These are phyloP conservation scores for Bipolaris gigantea DNA, from an alignment of 2,329 filamentous ascomycete genomes.

Conservation along the genomic window DNA sequence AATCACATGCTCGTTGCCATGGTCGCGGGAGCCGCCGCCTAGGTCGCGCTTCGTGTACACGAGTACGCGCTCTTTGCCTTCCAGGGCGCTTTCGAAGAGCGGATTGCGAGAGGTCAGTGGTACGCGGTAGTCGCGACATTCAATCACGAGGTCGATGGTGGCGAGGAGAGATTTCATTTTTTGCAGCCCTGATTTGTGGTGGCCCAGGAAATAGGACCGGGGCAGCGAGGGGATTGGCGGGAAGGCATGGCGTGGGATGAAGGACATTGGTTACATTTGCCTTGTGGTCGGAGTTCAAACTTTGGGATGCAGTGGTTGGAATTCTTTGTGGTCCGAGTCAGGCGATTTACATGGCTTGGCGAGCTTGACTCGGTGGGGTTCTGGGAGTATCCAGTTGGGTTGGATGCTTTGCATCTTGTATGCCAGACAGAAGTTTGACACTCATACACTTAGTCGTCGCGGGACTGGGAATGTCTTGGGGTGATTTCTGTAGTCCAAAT, in stretches of 20 bases:
- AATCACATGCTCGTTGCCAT: slow-evolving; percentile 55
- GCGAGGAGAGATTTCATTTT: slow-evolving; percentile 82
- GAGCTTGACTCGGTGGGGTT: slow-evolving; percentile 1
- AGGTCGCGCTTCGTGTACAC: slow-evolving; percentile 87
- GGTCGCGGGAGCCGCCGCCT: slow-evolving; percentile 30
- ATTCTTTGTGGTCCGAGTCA: slow-evolving; percentile 13
- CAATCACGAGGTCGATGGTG: slow-evolving; percentile 83
- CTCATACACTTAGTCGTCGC: background rate
- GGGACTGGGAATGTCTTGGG: fast-evolving
- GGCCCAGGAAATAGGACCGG: slow-evolving; percentile 91
- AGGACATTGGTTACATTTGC: slow-evolving; percentile 36
- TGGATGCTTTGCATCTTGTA: no score
- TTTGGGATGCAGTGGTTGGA: background rate
- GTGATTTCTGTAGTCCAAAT: no score
- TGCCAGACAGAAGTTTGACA: background rate
- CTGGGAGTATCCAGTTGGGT: background rate
- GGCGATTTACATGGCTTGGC: background rate
- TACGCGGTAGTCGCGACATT: slow-evolving; percentile 91
- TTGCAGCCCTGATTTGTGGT: slow-evolving; percentile 79
- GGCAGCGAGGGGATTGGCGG: slow-evolving; percentile 73
- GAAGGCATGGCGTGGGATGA: slow-evolving; percentile 75
- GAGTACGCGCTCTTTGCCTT: slow-evolving; percentile 72
- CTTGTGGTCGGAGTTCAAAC: background rate
- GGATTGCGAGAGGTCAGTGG: slow-evolving; percentile 90
- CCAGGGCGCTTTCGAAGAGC: slow-evolving; percentile 76